phyloP scores from a whole-genome alignment of 768 basidiomycete species.

The Leccinum rimulosum region DNA sequence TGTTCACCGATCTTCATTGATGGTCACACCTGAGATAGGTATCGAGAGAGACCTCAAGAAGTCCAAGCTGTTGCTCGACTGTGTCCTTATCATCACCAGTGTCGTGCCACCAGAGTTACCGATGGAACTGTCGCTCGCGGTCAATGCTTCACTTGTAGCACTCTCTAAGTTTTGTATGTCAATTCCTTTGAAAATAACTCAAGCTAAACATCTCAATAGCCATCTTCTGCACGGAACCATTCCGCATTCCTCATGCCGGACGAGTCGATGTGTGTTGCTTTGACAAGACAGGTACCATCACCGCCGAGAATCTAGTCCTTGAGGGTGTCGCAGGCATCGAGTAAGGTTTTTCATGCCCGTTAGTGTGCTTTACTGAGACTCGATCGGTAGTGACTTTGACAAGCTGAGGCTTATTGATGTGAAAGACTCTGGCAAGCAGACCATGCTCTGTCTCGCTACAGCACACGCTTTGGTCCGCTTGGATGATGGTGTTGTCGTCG shows the following conservation, averaged over 20 bases:
- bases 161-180: constrained; percentile 85
- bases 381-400: constrained; percentile 49
- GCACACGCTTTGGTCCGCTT: constrained; percentile 94
- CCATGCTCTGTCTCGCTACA: constrained; percentile 84
- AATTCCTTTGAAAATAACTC: neutral
- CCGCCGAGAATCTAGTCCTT: constrained; percentile 90
- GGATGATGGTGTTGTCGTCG: constrained; percentile 92
- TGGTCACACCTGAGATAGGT: constrained; percentile 43
- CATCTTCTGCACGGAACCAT: constrained; percentile 98
- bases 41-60: constrained; percentile 92
- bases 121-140: constrained; percentile 96
- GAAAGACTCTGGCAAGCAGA: constrained; percentile 71
- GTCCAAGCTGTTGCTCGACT: constrained; percentile 92
- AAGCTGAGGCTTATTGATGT: constrained; percentile 72
- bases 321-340: constrained; percentile 92
- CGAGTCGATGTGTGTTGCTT: constrained; percentile 98
- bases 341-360: constrained; percentile 46
- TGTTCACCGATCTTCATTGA: neutral
- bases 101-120: constrained; percentile 98
- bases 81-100: constrained; percentile 93
- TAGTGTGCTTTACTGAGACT: constrained; percentile 1
- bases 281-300: constrained; percentile 99
- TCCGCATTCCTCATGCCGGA: constrained; percentile 95
- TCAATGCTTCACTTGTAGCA: constrained; percentile 92
- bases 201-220: constrained; percentile 45